These are phyloP conservation scores for Geranomyces variabilis DNA, from an alignment of 192 early-diverging fungal species.

Conservation along the genomic window DNA sequence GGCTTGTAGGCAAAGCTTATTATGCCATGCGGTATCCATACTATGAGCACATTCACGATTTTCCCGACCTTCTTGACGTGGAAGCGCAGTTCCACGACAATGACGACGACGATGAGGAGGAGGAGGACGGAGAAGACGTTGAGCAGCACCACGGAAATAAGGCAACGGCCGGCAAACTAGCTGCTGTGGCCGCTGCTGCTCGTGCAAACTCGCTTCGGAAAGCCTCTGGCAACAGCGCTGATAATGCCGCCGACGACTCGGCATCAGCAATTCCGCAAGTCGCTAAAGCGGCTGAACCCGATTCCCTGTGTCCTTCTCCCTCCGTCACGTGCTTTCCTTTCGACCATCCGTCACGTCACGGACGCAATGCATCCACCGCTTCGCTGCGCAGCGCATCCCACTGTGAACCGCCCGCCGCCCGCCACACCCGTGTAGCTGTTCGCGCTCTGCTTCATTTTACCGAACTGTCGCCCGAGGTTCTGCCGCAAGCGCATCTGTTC, in stretches of 20 bases:
- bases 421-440: constrained; percentile 28
- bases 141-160: too few species aligned
- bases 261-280: too few species aligned
- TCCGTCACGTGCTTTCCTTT: neutral
- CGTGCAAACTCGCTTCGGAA: too few species aligned
- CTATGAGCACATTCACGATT: constrained; percentile 5
- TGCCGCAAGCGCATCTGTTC: constrained; percentile 11
- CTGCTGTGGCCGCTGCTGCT: too few species aligned
- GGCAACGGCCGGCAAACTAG: too few species aligned
- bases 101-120: neutral
- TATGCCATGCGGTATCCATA: neutral
- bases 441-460: constrained; percentile 27
- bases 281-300: neutral
- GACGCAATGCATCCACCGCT: neutral
- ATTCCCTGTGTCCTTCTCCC: neutral
- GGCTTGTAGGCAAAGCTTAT: neutral
- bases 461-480: constrained; percentile 27
- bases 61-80: neutral
- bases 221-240: too few species aligned
- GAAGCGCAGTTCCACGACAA: constrained; percentile 7
- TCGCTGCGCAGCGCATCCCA: constrained; percentile 1
- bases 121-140: too few species aligned
- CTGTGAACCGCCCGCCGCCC: constrained; percentile 16
- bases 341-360: neutral
- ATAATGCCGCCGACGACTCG: too few species aligned